Percentiles rank a stretch among this genome's conserved stretches.
Conservation (phyloP, 352 stramenopile genomes). For the Stephanocyclus meneghinianus region DNA sequence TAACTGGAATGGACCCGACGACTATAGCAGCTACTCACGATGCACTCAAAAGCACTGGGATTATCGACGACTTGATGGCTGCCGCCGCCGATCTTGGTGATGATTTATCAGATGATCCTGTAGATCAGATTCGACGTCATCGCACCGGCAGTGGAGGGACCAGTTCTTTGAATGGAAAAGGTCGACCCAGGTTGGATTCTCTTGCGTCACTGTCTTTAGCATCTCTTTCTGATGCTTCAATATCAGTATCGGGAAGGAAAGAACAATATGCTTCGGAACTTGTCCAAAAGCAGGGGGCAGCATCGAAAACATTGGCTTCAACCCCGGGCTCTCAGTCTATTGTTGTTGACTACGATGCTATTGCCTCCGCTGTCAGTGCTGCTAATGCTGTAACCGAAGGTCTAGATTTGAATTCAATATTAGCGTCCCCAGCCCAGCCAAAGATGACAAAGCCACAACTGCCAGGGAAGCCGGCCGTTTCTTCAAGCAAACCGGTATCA, state of each 20-base stretch:
- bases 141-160: slow-evolving; percentile 19
- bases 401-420: slow-evolving; percentile 58
- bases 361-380: slow-evolving; percentile 67
- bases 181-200: slow-evolving; percentile 58
- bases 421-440: slow-evolving; percentile 2
- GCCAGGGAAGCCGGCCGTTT: not conserved
- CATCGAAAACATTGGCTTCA: not conserved
- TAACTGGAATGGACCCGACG: slow-evolving; percentile 24
- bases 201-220: slow-evolving; percentile 59
- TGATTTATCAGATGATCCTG: slow-evolving; percentile 23
- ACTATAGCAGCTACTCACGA: slow-evolving; percentile 29
- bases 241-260: slow-evolving; percentile 36
- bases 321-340: slow-evolving; percentile 27
- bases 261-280: slow-evolving; percentile 17
- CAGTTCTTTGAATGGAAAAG: slow-evolving; percentile 30
- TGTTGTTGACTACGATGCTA: slow-evolving; percentile 72
- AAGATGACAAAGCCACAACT: not conserved
- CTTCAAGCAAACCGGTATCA: not conserved
- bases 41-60: slow-evolving; percentile 44
- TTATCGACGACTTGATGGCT: slow-evolving; percentile 52
- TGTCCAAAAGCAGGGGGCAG: slow-evolving; percentile 10
- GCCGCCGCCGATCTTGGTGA: slow-evolving; percentile 47
- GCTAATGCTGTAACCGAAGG: slow-evolving; percentile 62
- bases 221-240: slow-evolving; percentile 48
- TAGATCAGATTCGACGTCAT: slow-evolving; percentile 12